phyloP scores from a whole-genome alignment of 129 eudicot genomes.

The Flaveria sonorensis region DNA sequence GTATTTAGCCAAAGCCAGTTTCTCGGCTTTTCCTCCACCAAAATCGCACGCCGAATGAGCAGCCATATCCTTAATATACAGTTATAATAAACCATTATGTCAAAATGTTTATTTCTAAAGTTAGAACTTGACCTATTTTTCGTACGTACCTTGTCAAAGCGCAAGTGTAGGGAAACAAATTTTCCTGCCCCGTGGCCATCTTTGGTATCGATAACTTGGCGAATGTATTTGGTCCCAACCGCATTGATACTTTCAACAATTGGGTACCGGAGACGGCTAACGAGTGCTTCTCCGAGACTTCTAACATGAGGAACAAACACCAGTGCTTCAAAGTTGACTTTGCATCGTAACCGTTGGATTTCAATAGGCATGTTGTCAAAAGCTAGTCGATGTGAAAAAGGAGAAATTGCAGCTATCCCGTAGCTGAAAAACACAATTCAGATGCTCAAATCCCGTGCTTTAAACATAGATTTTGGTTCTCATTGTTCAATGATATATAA shows the following conservation, averaged over 20 bases:
- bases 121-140: neutral
- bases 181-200: slow-evolving; percentile 62
- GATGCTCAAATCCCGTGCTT: neutral
- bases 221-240: slow-evolving; percentile 52
- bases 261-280: slow-evolving; percentile 79
- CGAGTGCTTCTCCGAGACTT: slow-evolving; percentile 90
- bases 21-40: slow-evolving; percentile 98
- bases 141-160: slow-evolving; percentile 80
- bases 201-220: slow-evolving; percentile 54
- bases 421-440: slow-evolving; percentile 48
- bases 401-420: slow-evolving; percentile 94
- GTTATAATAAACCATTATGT: neutral
- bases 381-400: slow-evolving; percentile 92
- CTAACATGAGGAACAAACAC: slow-evolving; percentile 86
- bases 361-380: slow-evolving; percentile 92
- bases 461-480: too few relatives aligned
- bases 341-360: slow-evolving; percentile 89
- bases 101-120: neutral
- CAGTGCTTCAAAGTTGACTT: slow-evolving; percentile 90
- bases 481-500: too few relatives aligned
- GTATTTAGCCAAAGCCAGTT: slow-evolving; percentile 85
- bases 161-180: slow-evolving; percentile 82
- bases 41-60: slow-evolving; percentile 99
- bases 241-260: slow-evolving; percentile 42
- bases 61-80: slow-evolving; percentile 84